These are phyloP conservation scores for Saccharomycopsis fermentans DNA, from an alignment of 805 yeast genomes.

Conservation along the genomic window DNA sequence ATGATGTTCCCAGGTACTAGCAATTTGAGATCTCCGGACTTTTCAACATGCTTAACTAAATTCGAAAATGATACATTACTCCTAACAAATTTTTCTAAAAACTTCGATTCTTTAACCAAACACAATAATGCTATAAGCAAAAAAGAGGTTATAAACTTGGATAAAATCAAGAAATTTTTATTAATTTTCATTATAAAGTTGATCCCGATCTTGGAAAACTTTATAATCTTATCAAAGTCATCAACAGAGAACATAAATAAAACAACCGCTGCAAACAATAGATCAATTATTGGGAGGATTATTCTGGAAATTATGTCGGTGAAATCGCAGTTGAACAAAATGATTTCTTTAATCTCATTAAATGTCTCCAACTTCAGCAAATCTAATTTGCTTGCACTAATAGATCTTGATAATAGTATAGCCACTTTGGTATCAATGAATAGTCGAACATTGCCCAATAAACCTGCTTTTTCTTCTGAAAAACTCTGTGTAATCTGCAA, in stretches of 20 bases:
- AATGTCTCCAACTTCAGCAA: neutral
- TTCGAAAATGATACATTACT: neutral
- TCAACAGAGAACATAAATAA: neutral
- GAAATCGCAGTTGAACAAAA: neutral
- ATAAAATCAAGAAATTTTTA: neutral
- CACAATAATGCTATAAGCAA: neutral
- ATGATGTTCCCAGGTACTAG: neutral
- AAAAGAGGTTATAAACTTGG: neutral
- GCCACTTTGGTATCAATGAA: neutral
- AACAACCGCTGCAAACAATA: neutral
- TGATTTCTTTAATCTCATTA: neutral
- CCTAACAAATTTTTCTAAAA: neutral
- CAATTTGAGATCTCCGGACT: neutral
- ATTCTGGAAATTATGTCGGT: neutral
- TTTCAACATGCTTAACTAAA: neutral
- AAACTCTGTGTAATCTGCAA: neutral
- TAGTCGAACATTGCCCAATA: neutral
- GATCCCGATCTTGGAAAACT: neutral
- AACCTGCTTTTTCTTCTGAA: neutral
- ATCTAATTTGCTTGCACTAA: neutral
- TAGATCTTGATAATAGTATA: neutral
- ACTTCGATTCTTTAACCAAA: neutral
- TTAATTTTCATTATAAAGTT: neutral
- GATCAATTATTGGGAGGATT: neutral
- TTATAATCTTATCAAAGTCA: neutral